These are phyloP conservation scores for Rhodomyrtus tomentosa DNA, from an alignment of 345 rosid genomes.

Conservation along the genomic window DNA sequence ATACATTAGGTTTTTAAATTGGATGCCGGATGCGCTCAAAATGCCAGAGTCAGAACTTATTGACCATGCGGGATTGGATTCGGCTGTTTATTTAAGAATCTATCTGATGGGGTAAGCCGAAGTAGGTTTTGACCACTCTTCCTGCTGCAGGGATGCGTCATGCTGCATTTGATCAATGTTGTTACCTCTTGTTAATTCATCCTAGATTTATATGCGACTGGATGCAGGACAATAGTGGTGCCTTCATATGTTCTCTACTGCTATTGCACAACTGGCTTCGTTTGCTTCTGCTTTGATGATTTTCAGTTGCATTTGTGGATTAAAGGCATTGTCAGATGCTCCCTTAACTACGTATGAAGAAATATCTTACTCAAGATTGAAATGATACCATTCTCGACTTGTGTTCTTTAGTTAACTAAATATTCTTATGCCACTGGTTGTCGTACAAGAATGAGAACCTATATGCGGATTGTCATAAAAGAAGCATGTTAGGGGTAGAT, in stretches of 20 bases:
- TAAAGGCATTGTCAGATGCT: not conserved
- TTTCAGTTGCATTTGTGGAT: not conserved
- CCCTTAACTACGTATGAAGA: not conserved
- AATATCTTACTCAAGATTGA: not conserved
- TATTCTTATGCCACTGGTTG: not conserved
- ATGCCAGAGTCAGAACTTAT: constrained; percentile 97
- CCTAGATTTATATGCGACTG: not conserved
- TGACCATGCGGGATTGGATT: constrained; percentile 96
- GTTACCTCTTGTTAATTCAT: not conserved
- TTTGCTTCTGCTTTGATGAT: not conserved
- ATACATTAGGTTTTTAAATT: constrained; percentile 63
- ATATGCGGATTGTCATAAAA: not conserved
- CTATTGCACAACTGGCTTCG: not conserved
- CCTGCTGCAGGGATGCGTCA: not conserved
- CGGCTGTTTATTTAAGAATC: constrained; percentile 83
- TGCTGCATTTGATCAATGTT: not conserved
- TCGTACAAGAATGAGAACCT: not conserved
- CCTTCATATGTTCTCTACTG: not conserved
- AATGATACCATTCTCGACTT: not conserved
- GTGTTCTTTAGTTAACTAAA: not conserved
- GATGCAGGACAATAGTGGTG: not conserved
- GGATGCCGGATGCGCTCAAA: constrained; percentile 89
- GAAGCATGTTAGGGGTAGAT: not conserved
- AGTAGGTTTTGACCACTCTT: not conserved
- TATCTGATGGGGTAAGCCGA: constrained; percentile 73